phyloP scores from a whole-genome alignment of 257 asterid species.

The Solanum sitiens region DNA sequence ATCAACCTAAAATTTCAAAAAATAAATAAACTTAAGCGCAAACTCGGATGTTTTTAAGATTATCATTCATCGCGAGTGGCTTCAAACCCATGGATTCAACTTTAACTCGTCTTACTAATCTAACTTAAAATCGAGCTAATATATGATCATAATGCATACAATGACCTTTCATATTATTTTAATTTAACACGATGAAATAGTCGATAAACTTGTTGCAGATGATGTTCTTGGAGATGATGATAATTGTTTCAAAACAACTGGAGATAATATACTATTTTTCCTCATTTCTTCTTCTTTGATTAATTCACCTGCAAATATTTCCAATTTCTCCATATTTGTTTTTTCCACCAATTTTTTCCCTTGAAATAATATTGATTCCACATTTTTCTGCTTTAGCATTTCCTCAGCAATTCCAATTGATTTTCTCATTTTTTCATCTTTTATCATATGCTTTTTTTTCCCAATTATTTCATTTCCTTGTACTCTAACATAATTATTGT shows the following conservation, averaged over 20 bases:
- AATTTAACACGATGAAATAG: conserved; percentile 29
- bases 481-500: conserved; percentile 46
- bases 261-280: conserved; percentile 29
- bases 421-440: not conserved
- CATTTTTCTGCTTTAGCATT: conserved; percentile 50
- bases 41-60: not conserved
- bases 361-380: conserved; percentile 50
- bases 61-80: conserved; percentile 2
- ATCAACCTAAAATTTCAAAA: not conserved
- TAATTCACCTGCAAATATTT: conserved; percentile 37
- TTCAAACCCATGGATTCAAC: not conserved
- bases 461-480: conserved; percentile 41
- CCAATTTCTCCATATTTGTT: conserved; percentile 54
- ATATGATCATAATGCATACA: not conserved
- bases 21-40: not conserved
- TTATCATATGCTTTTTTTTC: not conserved
- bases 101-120: not conserved
- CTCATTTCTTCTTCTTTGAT: conserved; percentile 61
- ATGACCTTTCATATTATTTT: not conserved
- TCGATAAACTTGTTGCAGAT: conserved; percentile 56
- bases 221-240: conserved; percentile 49
- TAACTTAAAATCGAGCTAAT: not conserved
- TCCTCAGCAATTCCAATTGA: conserved; percentile 23
- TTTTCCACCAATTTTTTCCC: conserved; percentile 50
- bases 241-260: conserved; percentile 35